These are phyloP conservation scores for Draba incana DNA, from an alignment of 345 rosid genomes.

Conservation along the genomic window DNA sequence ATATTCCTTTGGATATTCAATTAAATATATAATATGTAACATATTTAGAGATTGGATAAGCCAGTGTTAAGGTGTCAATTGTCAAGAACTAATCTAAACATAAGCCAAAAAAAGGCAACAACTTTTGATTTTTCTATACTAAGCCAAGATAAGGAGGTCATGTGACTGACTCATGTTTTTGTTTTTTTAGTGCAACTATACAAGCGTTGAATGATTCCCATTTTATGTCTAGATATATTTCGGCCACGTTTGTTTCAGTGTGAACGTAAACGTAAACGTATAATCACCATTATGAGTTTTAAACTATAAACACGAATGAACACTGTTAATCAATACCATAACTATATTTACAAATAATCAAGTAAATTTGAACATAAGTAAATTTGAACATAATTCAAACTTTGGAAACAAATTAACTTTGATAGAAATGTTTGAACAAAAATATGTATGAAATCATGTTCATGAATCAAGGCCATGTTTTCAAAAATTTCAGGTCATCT, in stretches of 20 bases:
- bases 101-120: neutral
- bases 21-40: neutral
- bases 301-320: too few relatives aligned
- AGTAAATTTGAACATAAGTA: too few relatives aligned
- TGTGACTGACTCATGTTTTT: neutral
- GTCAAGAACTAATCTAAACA: slow-evolving; percentile 13
- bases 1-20: slow-evolving; percentile 38
- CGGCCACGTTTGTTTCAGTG: neutral
- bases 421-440: too few relatives aligned
- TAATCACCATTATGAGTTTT: too few relatives aligned
- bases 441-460: too few relatives aligned
- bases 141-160: neutral
- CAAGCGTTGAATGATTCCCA: neutral
- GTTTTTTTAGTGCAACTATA: slow-evolving; percentile 26
- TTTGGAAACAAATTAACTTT: too few relatives aligned
- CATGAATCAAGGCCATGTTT: neutral
- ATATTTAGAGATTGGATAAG: slow-evolving; percentile 11
- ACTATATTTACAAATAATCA: too few relatives aligned
- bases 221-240: neutral
- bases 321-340: too few relatives aligned
- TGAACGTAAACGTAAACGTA: too few relatives aligned
- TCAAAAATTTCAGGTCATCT: neutral
- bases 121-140: slow-evolving; percentile 18
- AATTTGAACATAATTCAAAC: too few relatives aligned
- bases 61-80: neutral